A percentile compares a stretch with the other conserved stretches of the same genome.
phyloP scores from a whole-genome alignment of 2,329 filamentous ascomycete species.

The Cercospora canescens region DNA sequence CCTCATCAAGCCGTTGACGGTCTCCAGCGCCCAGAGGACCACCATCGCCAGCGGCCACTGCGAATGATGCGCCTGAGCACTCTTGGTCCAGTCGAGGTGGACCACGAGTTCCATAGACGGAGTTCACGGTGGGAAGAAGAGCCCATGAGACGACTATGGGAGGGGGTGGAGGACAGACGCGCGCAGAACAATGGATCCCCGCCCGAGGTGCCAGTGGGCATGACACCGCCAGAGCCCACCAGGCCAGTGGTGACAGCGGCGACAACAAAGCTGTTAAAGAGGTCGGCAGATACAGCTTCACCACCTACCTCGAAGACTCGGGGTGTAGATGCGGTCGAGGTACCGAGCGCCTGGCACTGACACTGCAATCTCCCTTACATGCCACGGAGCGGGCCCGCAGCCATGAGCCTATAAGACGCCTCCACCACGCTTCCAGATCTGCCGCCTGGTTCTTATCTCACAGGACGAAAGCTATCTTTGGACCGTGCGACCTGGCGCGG shows the following conservation, averaged over 20 bases:
- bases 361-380: not conserved
- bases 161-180: not conserved
- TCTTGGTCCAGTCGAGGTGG: not conserved
- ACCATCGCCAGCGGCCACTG: not conserved
- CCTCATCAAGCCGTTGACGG: not conserved
- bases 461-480: not conserved
- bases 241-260: not conserved
- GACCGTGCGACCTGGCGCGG: not conserved
- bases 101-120: not conserved
- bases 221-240: not conserved
- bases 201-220: not conserved
- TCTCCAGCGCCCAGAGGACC: not conserved
- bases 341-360: not conserved
- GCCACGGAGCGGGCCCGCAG: not conserved
- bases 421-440: not conserved
- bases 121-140: not conserved
- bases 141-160: not conserved
- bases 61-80: not conserved
- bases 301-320: not conserved
- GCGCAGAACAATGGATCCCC: not conserved
- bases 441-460: not conserved
- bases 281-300: not conserved
- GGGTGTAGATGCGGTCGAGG: not conserved
- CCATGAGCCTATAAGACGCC: not conserved
- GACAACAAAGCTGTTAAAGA: not conserved